phyloP scores from a whole-genome alignment of 2,329 filamentous ascomycete genomes.

The Colletotrichum cordylinicola region DNA sequence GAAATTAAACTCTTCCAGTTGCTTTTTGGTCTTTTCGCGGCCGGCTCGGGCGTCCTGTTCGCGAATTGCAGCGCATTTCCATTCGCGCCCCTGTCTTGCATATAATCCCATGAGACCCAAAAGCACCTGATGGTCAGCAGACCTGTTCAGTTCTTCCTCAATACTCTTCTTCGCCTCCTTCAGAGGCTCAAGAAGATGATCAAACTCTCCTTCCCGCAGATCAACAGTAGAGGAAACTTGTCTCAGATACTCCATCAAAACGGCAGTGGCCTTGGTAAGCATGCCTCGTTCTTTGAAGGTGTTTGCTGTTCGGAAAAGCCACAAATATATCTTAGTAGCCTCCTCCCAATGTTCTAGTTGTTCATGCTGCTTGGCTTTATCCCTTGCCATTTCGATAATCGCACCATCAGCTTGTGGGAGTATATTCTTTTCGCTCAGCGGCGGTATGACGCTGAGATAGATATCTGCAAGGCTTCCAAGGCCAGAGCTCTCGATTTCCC shows the following conservation, averaged over 20 bases:
- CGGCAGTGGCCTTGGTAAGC: background rate
- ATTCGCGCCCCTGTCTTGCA: background rate
- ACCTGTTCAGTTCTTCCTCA: background rate
- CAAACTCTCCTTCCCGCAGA: background rate
- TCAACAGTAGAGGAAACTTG: background rate
- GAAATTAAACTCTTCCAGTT: background rate
- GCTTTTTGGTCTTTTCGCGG: background rate
- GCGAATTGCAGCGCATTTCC: background rate
- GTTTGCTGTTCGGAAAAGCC: background rate
- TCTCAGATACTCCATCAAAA: background rate
- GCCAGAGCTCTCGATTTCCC: background rate
- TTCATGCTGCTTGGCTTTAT: background rate
- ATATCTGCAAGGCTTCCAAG: background rate
- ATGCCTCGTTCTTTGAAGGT: background rate
- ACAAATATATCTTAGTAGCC: background rate
- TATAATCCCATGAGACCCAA: background rate
- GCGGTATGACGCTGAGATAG: background rate
- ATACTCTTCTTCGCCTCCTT: accelerated
- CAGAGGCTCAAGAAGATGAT: background rate
- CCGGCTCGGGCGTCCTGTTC: no score
- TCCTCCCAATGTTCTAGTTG: background rate
- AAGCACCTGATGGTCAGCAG: background rate
- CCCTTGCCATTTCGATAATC: background rate
- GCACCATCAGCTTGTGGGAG: background rate
- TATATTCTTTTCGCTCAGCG: background rate